Evolutionary conservation across 1,139 yeast genomes (phyloP).

Genomic region (Yamadazyma jaroonii): DNA sequence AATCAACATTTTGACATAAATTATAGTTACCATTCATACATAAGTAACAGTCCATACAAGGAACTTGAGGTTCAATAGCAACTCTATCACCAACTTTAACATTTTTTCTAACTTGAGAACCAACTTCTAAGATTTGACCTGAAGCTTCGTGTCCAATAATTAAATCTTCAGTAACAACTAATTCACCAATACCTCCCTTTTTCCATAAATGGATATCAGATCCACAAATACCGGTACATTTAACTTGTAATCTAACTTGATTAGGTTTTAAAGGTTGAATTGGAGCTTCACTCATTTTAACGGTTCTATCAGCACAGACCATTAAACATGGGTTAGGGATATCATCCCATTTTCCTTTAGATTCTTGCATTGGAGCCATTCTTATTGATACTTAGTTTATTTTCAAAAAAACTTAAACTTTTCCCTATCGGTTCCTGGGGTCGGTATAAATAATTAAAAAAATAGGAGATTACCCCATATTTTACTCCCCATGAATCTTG

Average conservation of each 20-base stretch:
- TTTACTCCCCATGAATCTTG: not conserved
- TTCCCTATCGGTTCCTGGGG: not conserved
- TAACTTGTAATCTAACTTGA: slow-evolving; percentile 58
- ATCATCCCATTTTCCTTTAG: slow-evolving; percentile 16
- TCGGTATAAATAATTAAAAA: not conserved
- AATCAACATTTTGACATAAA: slow-evolving; percentile 45
- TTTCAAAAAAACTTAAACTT: not conserved
- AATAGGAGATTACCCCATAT: slow-evolving; percentile 1
- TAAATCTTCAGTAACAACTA: slow-evolving; percentile 22
- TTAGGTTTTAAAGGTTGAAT: slow-evolving; percentile 40
- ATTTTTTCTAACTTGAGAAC: slow-evolving; percentile 22
- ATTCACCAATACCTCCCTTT: slow-evolving; percentile 30
- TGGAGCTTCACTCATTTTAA: slow-evolving; percentile 15
- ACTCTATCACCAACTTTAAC: slow-evolving; percentile 32
- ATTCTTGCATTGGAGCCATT: slow-evolving; percentile 18
- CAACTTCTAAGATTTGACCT: slow-evolving; percentile 29
- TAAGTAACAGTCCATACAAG: slow-evolving; percentile 64
- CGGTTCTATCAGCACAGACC: slow-evolving; percentile 13
- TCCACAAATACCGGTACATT: slow-evolving; percentile 41
- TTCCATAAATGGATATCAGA: slow-evolving; percentile 35
- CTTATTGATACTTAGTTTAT: not conserved
- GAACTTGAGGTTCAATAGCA: slow-evolving; percentile 56
- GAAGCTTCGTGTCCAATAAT: slow-evolving; percentile 33
- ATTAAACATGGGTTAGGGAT: slow-evolving; percentile 18
- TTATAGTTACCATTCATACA: slow-evolving; percentile 72